Evolutionary conservation across 352 stramenopile genomes (phyloP).

Genomic region (Pythium pyrilobum): DNA sequence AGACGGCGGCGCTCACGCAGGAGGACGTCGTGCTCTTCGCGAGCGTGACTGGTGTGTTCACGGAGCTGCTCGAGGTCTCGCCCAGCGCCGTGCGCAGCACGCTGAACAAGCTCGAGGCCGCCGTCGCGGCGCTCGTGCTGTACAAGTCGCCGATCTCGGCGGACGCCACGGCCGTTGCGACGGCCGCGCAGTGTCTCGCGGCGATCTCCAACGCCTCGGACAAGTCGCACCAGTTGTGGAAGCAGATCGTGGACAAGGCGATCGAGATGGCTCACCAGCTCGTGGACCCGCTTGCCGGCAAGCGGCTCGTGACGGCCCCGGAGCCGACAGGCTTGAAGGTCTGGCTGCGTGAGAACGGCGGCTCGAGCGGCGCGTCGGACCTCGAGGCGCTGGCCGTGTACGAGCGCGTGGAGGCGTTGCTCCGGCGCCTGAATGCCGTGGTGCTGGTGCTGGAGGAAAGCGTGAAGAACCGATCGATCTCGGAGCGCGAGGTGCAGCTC

Average conservation of each 20-base stretch:
- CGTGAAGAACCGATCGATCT: conserved; percentile 46
- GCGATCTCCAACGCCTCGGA: conserved; percentile 56
- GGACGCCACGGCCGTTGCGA: conserved; percentile 13
- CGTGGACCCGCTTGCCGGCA: conserved; percentile 59
- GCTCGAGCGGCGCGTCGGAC: conserved; percentile 21
- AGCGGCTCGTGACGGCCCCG: conserved; percentile 24
- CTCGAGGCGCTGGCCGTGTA: conserved; percentile 44
- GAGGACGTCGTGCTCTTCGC: conserved; percentile 25
- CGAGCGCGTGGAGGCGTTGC: conserved; percentile 41
- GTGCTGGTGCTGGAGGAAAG: conserved; percentile 34
- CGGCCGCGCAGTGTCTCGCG: conserved; percentile 37
- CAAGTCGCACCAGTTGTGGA: conserved; percentile 57
- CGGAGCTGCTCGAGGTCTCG: conserved; percentile 37
- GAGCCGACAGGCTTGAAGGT: conserved; percentile 45
- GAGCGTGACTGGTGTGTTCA: conserved; percentile 39
- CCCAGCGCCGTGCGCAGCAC: conserved; percentile 55
- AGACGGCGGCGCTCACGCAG: conserved; percentile 17
- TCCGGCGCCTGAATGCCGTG: conserved; percentile 35
- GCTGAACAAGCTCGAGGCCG: conserved; percentile 54
- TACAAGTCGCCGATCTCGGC: conserved; percentile 23
- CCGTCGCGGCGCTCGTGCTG: conserved; percentile 30
- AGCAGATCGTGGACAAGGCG: conserved; percentile 52
- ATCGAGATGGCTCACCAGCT: conserved; percentile 60
- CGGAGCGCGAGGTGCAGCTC: conserved; percentile 72
- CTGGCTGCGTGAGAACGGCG: conserved; percentile 40